phyloP scores from a whole-genome alignment of 257 asterid genomes.

The Fraxinus excelsior region DNA sequence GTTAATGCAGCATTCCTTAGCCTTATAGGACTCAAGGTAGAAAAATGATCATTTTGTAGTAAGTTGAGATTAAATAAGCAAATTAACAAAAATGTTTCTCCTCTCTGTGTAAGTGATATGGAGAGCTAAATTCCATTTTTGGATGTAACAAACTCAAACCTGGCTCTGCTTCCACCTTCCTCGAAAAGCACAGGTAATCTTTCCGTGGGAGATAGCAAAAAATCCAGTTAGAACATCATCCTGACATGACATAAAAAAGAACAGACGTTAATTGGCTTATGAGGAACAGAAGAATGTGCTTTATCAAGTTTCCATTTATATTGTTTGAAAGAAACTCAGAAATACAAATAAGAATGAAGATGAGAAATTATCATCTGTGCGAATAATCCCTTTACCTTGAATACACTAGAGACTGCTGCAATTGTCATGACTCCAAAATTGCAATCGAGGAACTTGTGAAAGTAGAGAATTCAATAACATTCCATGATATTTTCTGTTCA shows the following conservation, averaged over 20 bases:
- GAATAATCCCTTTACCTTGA: neutral
- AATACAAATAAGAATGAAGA: neutral
- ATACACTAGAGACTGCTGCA: slow-evolving; percentile 22
- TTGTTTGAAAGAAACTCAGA: neutral
- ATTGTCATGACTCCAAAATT: slow-evolving; percentile 32
- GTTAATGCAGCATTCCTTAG: neutral
- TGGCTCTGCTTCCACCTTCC: neutral
- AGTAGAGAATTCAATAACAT: slow-evolving; percentile 27
- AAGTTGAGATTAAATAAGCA: neutral
- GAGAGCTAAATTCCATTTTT: neutral
- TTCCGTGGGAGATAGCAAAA: neutral
- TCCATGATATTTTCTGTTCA: slow-evolving; percentile 29
- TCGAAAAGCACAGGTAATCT: neutral
- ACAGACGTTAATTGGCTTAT: neutral
- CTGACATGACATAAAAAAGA: neutral
- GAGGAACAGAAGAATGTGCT: neutral
- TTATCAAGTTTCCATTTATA: neutral
- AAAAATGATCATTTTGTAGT: neutral
- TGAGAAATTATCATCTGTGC: neutral
- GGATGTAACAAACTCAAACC: neutral
- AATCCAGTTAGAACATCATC: neutral
- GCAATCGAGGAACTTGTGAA: slow-evolving; percentile 36
- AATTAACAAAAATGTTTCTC: neutral
- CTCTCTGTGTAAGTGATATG: neutral
- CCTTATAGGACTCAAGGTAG: neutral